phyloP scores from a whole-genome alignment of 768 basidiomycete species.

The Russula brevipes region DNA sequence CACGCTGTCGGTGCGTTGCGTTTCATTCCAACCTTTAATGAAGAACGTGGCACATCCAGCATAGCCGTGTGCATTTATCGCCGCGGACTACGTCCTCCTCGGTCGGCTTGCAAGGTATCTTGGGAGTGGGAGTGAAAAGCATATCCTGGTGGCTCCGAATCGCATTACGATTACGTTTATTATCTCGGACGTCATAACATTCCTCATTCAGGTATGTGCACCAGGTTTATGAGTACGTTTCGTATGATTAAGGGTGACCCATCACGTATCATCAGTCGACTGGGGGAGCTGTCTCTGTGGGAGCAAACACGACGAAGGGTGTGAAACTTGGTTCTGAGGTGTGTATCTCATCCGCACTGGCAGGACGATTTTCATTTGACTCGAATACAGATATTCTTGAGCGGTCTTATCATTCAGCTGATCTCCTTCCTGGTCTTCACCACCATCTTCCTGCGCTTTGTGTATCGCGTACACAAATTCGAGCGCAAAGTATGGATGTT shows the following conservation, averaged over 20 bases:
- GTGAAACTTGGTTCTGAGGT: constrained; percentile 37
- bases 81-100: constrained; percentile 61
- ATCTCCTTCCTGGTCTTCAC: constrained; percentile 26
- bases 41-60: neutral
- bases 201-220: constrained; percentile 46
- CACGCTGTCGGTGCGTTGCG: constrained; percentile 46
- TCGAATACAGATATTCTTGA: constrained; percentile 9
- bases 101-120: constrained; percentile 54
- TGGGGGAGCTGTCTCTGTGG: constrained; percentile 45
- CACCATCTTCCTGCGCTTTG: constrained; percentile 39
- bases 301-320: constrained; percentile 32
- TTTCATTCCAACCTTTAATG: neutral
- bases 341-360: constrained; percentile 17
- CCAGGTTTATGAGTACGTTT: neutral
- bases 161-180: constrained; percentile 56
- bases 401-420: constrained; percentile 14
- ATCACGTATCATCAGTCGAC: constrained; percentile 35
- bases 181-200: constrained; percentile 57
- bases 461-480: constrained; percentile 38
- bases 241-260: neutral
- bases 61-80: constrained; percentile 72
- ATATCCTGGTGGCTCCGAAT: constrained; percentile 45
- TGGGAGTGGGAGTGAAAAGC: constrained; percentile 34
- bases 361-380: neutral
- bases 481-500: constrained; percentile 39